Base-by-base conservation (phyloP, 2,329 filamentous ascomycete species). In the Arthrobotrys musiformis region DNA sequence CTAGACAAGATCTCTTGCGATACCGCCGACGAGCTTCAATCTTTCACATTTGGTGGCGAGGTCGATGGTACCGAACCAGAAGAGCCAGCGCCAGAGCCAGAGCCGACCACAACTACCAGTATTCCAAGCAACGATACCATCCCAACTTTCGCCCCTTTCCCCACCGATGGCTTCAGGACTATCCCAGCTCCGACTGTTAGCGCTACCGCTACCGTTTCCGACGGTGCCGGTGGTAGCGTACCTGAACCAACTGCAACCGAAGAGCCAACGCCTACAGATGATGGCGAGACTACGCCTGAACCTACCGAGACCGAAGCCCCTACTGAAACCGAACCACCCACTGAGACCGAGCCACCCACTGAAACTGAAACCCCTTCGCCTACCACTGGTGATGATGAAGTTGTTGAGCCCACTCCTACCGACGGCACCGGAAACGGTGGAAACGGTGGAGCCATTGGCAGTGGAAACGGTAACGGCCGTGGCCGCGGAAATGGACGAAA, bases 1-100 rank as follows among this genome's bases (percentile, higher is more conserved):
- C 75, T 88, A 2, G 85, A 85, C 66, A 81, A 87, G 70, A 84
- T 84, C 0, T 80, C 81, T 50, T 88, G 87, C 78, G 81, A 82
- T 33, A 79, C 82, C 11, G 82, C 81, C 1, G 83, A 86, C 74
- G 78, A 82, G 1, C 82, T 82, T 15, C 87, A 88, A 80, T 79
- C 82, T 0, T 89, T 88, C 75, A 79, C 79, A 3, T 82, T 82
- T 54, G 80, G 42, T 1, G 76, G 33, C 19, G 62, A 63, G 28
- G 48, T 62, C 1, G 66, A 24, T 52, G 72, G 48, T 5, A 50
- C 17, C 26, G 37, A 19, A 42, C 37, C 46, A 13, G 40, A 62
- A 13, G 70, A 76, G 35, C 64, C 17, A 37, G 44, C 22, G 7
- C 28, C 40, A 6, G 50, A 44, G 11, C 50, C 63, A 17, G 15